Base-by-base conservation (phyloP, 495 filamentous ascomycete genomes). In the Penicillium argentinense region DNA sequence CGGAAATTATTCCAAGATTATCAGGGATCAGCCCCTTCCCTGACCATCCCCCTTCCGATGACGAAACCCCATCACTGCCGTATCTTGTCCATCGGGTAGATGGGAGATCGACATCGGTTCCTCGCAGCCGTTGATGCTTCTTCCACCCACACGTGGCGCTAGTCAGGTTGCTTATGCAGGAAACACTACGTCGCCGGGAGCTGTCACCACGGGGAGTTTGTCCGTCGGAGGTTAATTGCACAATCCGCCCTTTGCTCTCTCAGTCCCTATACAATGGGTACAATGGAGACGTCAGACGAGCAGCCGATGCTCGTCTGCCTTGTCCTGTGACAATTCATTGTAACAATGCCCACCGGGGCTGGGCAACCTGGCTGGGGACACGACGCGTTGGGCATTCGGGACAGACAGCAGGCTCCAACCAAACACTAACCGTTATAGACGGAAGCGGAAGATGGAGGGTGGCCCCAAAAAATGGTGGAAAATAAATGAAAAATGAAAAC, bases 101-200 rank as follows among this genome's bases (percentile, higher is more conserved):
- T 66, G 66, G 62, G 61, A 64, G 69, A 73, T 73, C 69, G 66
- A 66, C 67, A 45, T 36, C 56, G 60, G 63, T 72, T 66, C 64
- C 67, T 68, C 64, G 60, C 63, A 71, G 67, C 64, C 65, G 67
- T 71, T 69, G 63, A 65, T 63, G 59, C 63, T 71, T 69, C 55
- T 54, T 52, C 52, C 44, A 61, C 47, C 53, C 57, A 61, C 69
- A 69, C 64, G 69, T 72, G 69, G 69, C 67, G 66, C 66, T 72
- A 67, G 61, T 66, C 60, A 54, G 63, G 65, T 68, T 72, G 64
- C 60, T 65, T 63, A 72, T 72, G 64, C 68, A 71, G 59, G 50
- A 58, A 46, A 50, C 42, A 43, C 50, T 34, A 51, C 37, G 39
- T 28, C 39, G 40, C 57, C 28, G 39, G 50, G 24, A 51, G 45